Conservation (phyloP, 805 yeast species). For the Kodamaea leandrae region DNA sequence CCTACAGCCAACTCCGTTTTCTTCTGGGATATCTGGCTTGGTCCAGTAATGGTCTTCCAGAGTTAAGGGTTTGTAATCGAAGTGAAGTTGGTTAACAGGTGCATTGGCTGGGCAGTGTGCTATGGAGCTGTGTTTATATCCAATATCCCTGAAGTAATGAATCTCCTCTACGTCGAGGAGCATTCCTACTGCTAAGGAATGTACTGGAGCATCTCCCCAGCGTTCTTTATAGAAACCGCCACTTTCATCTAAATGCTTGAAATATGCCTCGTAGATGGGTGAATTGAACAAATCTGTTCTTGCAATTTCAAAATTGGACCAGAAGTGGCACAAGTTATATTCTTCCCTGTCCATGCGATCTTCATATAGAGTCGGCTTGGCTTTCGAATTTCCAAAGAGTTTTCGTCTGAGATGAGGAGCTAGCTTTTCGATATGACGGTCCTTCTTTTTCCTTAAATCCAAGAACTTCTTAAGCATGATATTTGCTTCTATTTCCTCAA, state of each 20-base stretch:
- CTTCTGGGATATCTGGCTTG: slow-evolving; percentile 29
- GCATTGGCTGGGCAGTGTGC: slow-evolving; percentile 78
- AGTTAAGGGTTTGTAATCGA: slow-evolving; percentile 19
- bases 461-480: slow-evolving; percentile 25
- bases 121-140: slow-evolving; percentile 70
- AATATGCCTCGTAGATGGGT: slow-evolving; percentile 64
- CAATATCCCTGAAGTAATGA: slow-evolving; percentile 88
- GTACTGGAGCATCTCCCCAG: slow-evolving; percentile 95
- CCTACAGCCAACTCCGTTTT: slow-evolving; percentile 73
- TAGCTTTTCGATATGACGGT: background rate
- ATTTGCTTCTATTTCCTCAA: slow-evolving; percentile 27
- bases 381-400: slow-evolving; percentile 12
- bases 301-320: slow-evolving; percentile 88
- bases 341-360: slow-evolving; percentile 66
- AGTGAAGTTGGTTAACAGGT: slow-evolving; percentile 49
- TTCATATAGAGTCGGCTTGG: slow-evolving; percentile 30
- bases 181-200: slow-evolving; percentile 67
- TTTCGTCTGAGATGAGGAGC: slow-evolving; percentile 5
- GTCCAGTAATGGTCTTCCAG: slow-evolving; percentile 33
- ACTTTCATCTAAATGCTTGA: slow-evolving; percentile 56
- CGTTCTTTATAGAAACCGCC: slow-evolving; percentile 89
- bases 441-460: slow-evolving; percentile 11
- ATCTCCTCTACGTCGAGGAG: slow-evolving; percentile 66
- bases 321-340: slow-evolving; percentile 80
- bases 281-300: slow-evolving; percentile 76